Evolutionary conservation across 2,329 filamentous ascomycete genomes (phyloP), one percentile per base, ranked within the genome.

Genomic region (Colletotrichum scovillei): DNA sequence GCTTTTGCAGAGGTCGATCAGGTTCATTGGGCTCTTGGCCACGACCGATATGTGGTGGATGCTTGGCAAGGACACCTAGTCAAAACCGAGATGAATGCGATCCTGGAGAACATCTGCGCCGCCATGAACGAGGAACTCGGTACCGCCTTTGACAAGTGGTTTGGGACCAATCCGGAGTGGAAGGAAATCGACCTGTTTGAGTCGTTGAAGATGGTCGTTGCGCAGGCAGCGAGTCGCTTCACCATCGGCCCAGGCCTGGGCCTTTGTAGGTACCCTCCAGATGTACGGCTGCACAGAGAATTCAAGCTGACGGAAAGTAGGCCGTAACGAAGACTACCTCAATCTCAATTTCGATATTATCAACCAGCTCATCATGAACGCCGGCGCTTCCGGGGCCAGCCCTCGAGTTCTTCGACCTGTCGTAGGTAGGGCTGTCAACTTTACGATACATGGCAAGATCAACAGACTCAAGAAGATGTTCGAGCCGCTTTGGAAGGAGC

Each of bases 1-100:
- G 83, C 85, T 1, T 83, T 85, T 57, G 78, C 78, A 2, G 83
- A 86, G 26, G 72, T 83, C 3, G 80, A 85, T 5, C 82, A 84
- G 66, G 76, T 80, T 0, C 74, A 77, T 16, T 83, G 84, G 73
- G 82, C 80, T 2, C 76, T 85, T 1, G 85, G 86, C 0, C 78
- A 84, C 59, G 72, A 74, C 16, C 49, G 62, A 11, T 79, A 82
- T 14, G 78, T 81, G 12, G 49, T 60, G 4, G 84, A 86, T 64
- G 75, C 79, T 0, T 83, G 84, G 80, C 82, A 82, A 46, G 81
- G 79, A 0, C 46, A 75, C 30, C 69, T 84, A 3, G 78, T 84
- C 58, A 84, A 82, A 78, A 80, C 76, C 7, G 81, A 84, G 6
- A 58, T 85, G 19, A 84, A 81, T 73, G 72, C 74, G 0, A 76